Conservation (phyloP, 2,329 filamentous ascomycete genomes). For the Fusarium marasasianum region DNA sequence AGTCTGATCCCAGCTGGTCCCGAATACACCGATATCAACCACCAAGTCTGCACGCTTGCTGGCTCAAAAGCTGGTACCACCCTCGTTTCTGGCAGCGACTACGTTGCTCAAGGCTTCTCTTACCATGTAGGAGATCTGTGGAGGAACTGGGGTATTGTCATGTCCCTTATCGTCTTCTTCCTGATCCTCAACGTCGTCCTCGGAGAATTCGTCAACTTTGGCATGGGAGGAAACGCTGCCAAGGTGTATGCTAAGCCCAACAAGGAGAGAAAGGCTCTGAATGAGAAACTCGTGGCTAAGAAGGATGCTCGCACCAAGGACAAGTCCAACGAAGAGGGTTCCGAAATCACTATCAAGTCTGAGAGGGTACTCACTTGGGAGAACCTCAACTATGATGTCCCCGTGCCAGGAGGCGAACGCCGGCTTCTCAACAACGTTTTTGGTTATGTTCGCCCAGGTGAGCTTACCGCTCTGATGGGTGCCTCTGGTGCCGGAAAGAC, state of each 20-base stretch:
- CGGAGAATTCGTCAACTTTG: constrained; percentile 81
- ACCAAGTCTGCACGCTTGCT: constrained; percentile 84
- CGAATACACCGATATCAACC: constrained; percentile 73
- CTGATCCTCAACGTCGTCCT: constrained; percentile 78
- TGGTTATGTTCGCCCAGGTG: constrained; percentile 80
- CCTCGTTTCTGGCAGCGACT: constrained; percentile 71
- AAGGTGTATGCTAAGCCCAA: constrained; percentile 80
- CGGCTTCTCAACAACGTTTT: constrained; percentile 65
- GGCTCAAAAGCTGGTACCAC: constrained; percentile 74
- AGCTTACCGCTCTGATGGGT: constrained; percentile 83
- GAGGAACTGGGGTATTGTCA: constrained; percentile 85
- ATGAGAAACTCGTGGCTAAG: constrained; percentile 69
- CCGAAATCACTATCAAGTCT: constrained; percentile 66
- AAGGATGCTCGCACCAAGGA: constrained; percentile 63
- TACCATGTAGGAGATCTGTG: constrained; percentile 76
- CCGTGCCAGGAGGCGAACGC: constrained; percentile 64
- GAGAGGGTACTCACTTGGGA: constrained; percentile 85
- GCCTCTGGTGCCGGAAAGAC: constrained; percentile 89
- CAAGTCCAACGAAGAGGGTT: constrained; percentile 54
- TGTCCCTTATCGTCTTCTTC: constrained; percentile 80
- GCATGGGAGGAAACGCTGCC: constrained; percentile 81
- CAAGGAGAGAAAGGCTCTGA: constrained; percentile 72
- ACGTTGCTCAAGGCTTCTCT: constrained; percentile 74
- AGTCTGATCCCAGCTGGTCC: constrained; percentile 77
- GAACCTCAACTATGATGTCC: constrained; percentile 80